A percentile compares a stretch with the other conserved stretches of the same genome.
Evolutionary conservation across 495 filamentous ascomycete genomes (phyloP).

Genomic region (Neurospora sp.): DNA sequence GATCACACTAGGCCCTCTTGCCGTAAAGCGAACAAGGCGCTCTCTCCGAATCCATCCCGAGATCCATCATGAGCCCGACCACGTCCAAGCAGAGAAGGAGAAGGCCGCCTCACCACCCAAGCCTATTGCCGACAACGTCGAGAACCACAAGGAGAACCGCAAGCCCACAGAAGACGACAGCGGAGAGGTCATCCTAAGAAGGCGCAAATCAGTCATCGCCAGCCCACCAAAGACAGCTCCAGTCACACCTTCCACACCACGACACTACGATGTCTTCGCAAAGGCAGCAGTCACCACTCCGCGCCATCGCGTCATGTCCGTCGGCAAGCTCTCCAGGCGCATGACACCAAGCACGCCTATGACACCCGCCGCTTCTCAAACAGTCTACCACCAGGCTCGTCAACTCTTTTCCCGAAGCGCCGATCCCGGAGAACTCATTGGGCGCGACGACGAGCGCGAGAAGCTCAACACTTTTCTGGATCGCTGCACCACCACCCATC

Average conservation of each 20-base stretch:
- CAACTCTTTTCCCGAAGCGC: constrained; percentile 74
- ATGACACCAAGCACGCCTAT: constrained; percentile 50
- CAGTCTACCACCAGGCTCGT: constrained; percentile 78
- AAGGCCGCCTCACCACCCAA: constrained; percentile 40
- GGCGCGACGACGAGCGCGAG: constrained; percentile 68
- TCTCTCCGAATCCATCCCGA: constrained; percentile 9
- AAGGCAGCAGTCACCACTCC: constrained; percentile 31
- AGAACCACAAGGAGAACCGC: not conserved
- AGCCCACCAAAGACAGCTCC: constrained; percentile 17
- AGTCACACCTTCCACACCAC: constrained; percentile 57
- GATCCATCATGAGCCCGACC: not conserved
- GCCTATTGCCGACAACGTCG: not conserved
- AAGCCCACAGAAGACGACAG: not conserved
- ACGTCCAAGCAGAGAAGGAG: constrained; percentile 23
- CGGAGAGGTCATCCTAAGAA: not conserved
- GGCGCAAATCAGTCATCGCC: not conserved
- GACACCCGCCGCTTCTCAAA: constrained; percentile 52
- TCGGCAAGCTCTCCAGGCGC: constrained; percentile 40
- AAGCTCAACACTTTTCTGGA: constrained; percentile 62
- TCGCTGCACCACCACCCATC: constrained; percentile 45
- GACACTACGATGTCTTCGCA: constrained; percentile 42
- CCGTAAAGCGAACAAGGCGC: constrained; percentile 56
- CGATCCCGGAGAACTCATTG: constrained; percentile 65
- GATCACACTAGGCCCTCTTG: constrained; percentile 16
- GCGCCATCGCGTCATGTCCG: constrained; percentile 39